phyloP scores from a whole-genome alignment of 306 rosid species.

The Vigna trinervia region DNA sequence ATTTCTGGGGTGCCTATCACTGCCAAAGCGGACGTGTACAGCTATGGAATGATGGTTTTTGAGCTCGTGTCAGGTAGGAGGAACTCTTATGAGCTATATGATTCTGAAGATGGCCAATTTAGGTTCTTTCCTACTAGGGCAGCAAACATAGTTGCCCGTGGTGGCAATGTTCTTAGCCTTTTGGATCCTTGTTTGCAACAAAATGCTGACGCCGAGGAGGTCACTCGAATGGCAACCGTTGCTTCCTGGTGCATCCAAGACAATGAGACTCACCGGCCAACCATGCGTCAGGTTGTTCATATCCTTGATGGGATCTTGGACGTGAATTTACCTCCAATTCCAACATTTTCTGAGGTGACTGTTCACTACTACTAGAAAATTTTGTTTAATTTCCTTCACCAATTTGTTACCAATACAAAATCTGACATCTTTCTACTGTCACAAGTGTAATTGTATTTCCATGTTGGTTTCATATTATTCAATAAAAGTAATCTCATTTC shows the following conservation, averaged over 20 bases:
- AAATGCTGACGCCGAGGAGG: slow-evolving; percentile 51
- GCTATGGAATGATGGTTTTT: slow-evolving; percentile 66
- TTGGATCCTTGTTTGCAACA: slow-evolving; percentile 52
- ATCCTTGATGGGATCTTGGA: slow-evolving; percentile 59
- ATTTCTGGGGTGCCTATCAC: slow-evolving; percentile 58
- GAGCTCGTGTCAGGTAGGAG: slow-evolving; percentile 60
- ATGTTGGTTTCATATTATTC: no score
- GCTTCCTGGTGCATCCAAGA: slow-evolving; percentile 72
- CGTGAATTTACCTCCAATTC: slow-evolving; percentile 50
- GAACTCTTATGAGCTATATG: slow-evolving; percentile 49
- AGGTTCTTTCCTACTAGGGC: slow-evolving; percentile 50
- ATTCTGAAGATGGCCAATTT: slow-evolving; percentile 31
- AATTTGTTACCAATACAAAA: no score
- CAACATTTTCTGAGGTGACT: slow-evolving; percentile 46
- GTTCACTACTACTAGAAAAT: slow-evolving; percentile 40
- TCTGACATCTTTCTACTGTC: no score
- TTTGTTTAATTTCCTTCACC: slow-evolving; percentile 38
- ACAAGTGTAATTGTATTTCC: no score
- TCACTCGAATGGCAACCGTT: slow-evolving; percentile 41
- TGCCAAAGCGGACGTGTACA: slow-evolving; percentile 59
- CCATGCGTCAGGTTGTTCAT: slow-evolving; percentile 62
- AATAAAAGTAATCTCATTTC: no score
- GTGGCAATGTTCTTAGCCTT: slow-evolving; percentile 40
- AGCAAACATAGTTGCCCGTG: slow-evolving; percentile 43
- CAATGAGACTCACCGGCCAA: slow-evolving; percentile 54